Conservation (phyloP, 1,139 yeast genomes). For the Eremothecium coryli region DNA sequence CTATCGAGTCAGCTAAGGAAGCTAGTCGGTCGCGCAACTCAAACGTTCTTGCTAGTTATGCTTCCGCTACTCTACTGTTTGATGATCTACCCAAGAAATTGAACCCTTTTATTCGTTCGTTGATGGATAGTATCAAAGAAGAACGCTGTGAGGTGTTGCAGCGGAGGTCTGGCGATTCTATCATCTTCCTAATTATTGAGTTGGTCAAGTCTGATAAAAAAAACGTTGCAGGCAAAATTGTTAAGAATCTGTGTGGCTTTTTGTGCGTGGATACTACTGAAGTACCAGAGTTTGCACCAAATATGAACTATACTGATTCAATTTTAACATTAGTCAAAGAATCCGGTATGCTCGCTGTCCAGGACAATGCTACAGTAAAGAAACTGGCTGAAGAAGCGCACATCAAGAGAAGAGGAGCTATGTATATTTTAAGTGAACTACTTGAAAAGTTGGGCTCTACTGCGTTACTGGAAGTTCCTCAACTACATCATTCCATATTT, state of each 20-base stretch:
- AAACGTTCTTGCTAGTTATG: constrained; percentile 63
- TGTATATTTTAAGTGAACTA: constrained; percentile 55
- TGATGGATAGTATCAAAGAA: constrained; percentile 86
- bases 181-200: constrained; percentile 52
- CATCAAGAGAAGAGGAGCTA: constrained; percentile 77
- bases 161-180: constrained; percentile 57
- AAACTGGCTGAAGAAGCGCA: constrained; percentile 63
- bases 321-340: constrained; percentile 76
- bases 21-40: constrained; percentile 47
- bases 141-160: constrained; percentile 66
- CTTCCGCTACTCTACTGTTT: constrained; percentile 58
- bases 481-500: constrained; percentile 56
- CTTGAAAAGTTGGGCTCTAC: constrained; percentile 42
- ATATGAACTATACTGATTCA: constrained; percentile 44
- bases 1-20: constrained; percentile 61
- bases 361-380: constrained; percentile 56
- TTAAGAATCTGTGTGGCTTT: constrained; percentile 85
- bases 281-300: constrained; percentile 83
- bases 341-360: constrained; percentile 61
- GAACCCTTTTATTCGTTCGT: constrained; percentile 77
- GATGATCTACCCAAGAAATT: constrained; percentile 71
- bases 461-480: constrained; percentile 57
- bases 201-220: constrained; percentile 50
- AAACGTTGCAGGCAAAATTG: constrained; percentile 77
- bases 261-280: constrained; percentile 92